These are phyloP conservation scores for Botrytis deweyae DNA, from an alignment of 2,329 filamentous ascomycete genomes.

Conservation along the genomic window DNA sequence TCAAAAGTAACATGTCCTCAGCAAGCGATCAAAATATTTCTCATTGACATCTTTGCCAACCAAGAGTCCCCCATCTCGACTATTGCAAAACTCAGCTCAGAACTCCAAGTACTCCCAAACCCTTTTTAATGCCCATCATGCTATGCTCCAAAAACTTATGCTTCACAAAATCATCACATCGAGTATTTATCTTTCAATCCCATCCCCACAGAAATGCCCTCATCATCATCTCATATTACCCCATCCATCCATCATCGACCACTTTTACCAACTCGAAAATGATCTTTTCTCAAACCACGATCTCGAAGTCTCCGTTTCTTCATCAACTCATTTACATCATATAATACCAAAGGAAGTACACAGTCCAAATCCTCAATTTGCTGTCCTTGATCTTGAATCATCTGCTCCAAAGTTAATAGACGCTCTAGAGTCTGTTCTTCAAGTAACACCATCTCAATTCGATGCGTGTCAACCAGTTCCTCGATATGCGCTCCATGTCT, in stretches of 20 bases:
- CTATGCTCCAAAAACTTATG: neutral
- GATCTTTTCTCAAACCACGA: neutral
- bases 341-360: neutral
- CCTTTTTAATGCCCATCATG: neutral
- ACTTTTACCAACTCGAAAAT: neutral
- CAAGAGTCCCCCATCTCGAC: neutral
- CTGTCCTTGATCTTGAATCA: neutral
- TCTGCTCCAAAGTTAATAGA: neutral
- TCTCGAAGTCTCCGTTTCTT: neutral
- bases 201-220: too few species aligned
- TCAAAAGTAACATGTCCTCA: neutral
- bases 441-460: conserved; percentile 6
- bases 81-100: neutral
- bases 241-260: neutral
- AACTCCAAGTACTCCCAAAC: neutral
- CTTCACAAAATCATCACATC: neutral
- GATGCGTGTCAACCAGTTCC: neutral
- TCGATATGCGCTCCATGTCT: neutral
- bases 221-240: neutral
- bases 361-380: conserved; percentile 15
- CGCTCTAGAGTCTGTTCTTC: conserved; percentile 14
- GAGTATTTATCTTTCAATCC: neutral
- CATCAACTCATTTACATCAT: conserved; percentile 16
- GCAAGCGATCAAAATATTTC: neutral
- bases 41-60: neutral